Base-by-base conservation (phyloP, 257 asterid species). In the Fraxinus cuspidata region DNA sequence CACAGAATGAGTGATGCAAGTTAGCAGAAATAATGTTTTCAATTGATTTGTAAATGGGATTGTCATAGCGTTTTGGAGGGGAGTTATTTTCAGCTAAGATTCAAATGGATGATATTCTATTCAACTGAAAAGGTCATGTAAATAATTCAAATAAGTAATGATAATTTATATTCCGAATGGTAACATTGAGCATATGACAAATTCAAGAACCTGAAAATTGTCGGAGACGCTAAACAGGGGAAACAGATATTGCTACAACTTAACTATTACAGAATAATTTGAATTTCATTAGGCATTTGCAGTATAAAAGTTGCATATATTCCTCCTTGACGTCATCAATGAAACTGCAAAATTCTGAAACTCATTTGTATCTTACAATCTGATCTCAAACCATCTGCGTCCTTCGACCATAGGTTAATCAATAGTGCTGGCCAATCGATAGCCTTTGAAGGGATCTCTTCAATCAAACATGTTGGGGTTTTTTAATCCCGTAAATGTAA, bases 1-100 rank as follows among this genome's bases (percentile, higher is more conserved):
- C 72, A 80, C 70, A 72, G 70, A 72, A 81, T 77, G 37, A 34
- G 42, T 74, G 83, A 72, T 72, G 74, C 34, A 75, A 82, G 60
- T 80, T 77, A 40, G 69, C 80, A 83, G 76, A 77, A 79, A 81
- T 65, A 81, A 74, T 82, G 83, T 38, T 63, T 25, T 63, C 34
- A 63, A 27, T 63, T 63, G 69, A 63, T 63, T 0, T 25, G 34
- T 63, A 12, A 25, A 63, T 68, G 72, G 82, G 34, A 74, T 64
- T 83, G 83, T 74, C 56, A 67, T 31, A 40, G 75, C 65, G 29
- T 35, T n/a, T 53, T 37, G 53, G 49, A 75, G 74, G 83, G 3
- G 75, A 53, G 78, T 73, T 63, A 74, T 64, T 73, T 40, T 70
- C 70, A 73, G 69, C 18, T 32, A 67, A 73, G 68, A 63, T 69